Evolutionary conservation across 441 rosid species (phyloP).

Genomic region (Kokia cookei): DNA sequence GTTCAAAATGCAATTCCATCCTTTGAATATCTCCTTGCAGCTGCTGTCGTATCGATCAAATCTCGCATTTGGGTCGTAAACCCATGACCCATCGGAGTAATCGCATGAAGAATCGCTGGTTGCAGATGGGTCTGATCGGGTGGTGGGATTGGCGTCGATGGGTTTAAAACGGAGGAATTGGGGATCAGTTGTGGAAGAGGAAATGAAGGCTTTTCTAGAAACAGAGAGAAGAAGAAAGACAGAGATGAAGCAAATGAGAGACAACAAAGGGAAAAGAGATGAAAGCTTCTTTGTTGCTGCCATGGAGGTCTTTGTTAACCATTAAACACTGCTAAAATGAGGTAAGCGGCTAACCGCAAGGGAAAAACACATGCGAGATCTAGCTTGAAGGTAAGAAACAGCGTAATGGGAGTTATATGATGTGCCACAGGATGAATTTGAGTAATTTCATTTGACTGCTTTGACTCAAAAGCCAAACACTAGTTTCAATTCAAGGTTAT

Average conservation of each 20-base stretch:
- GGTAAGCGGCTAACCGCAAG: background rate
- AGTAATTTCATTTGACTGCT: background rate
- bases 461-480: background rate
- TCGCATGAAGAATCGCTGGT: slow-evolving; percentile 47
- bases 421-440: background rate
- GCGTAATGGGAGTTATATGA: background rate
- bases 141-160: background rate
- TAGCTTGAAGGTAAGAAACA: background rate
- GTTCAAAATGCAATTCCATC: slow-evolving; percentile 80
- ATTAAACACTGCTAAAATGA: background rate
- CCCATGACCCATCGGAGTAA: slow-evolving; percentile 76
- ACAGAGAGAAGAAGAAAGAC: slow-evolving; percentile 58
- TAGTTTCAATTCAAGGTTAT: background rate
- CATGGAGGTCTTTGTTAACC: slow-evolving; percentile 9
- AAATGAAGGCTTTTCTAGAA: slow-evolving; percentile 38
- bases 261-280: slow-evolving; percentile 55
- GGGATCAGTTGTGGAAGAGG: slow-evolving; percentile 19
- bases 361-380: background rate
- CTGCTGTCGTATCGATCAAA: slow-evolving; percentile 40
- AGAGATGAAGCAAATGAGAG: slow-evolving; percentile 65
- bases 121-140: background rate
- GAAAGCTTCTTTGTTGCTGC: slow-evolving; percentile 40
- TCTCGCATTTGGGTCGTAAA: slow-evolving; percentile 45
- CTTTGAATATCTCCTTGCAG: slow-evolving; percentile 91
- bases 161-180: slow-evolving; percentile 11